These are phyloP conservation scores for Saksenaea oblongispora DNA, from an alignment of 371 early-diverging fungal genomes.

Conservation along the genomic window DNA sequence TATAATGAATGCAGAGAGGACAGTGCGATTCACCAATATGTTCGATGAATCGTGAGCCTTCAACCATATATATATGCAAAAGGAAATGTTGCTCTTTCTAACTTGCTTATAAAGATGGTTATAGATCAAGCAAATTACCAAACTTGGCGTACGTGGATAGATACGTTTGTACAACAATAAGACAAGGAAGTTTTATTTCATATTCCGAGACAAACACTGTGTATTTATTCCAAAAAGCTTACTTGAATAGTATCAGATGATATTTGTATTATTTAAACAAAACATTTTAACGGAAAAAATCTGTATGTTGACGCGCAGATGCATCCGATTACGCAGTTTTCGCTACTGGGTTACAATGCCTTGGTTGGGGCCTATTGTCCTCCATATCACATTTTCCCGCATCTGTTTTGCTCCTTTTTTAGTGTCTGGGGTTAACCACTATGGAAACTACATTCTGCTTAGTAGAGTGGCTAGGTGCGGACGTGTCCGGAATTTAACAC, in stretches of 20 bases:
- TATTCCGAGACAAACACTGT: background rate
- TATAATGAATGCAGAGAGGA: background rate
- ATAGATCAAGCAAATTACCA: constrained; percentile 4
- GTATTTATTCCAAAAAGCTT: background rate
- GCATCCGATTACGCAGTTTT: background rate
- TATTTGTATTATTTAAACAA: background rate
- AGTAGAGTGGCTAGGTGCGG: background rate
- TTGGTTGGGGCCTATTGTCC: no score
- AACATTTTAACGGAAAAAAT: background rate
- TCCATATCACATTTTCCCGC: background rate
- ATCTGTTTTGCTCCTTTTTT: background rate
- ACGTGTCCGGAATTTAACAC: background rate
- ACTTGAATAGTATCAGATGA: constrained; percentile 1
- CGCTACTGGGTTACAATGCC: no score
- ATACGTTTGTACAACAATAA: constrained; percentile 1
- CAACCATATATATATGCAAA: background rate
- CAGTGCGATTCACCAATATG: background rate
- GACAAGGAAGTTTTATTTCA: background rate
- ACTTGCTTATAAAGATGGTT: constrained; percentile 1
- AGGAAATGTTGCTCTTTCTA: background rate
- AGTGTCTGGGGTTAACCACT: background rate
- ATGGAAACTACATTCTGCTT: background rate
- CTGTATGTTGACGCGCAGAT: background rate
- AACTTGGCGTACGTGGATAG: background rate
- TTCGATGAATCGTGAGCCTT: background rate